Conservation (phyloP, 768 basidiomycete species). For the Epithele typhae region DNA sequence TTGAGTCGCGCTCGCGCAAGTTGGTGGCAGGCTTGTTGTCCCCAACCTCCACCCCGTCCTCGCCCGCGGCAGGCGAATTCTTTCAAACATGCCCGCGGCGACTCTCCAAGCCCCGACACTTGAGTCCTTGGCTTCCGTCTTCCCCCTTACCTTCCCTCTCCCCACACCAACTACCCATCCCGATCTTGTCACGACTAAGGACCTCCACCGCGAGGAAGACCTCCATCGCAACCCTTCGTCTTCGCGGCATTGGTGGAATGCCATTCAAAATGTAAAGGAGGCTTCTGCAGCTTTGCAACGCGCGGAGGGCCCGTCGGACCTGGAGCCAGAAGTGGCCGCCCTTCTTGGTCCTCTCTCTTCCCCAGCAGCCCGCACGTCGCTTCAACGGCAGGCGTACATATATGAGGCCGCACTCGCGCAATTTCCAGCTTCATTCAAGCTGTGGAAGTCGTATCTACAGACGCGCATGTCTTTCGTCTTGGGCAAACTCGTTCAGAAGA, state of each 20-base stretch:
- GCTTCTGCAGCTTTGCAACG: slow-evolving; percentile 53
- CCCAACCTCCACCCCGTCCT: background rate
- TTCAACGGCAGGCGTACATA: slow-evolving; percentile 86
- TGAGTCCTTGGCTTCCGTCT: slow-evolving; percentile 51
- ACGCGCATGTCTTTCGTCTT: slow-evolving; percentile 84
- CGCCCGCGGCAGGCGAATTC: background rate
- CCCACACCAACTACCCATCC: slow-evolving; percentile 80
- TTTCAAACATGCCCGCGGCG: slow-evolving; percentile 50
- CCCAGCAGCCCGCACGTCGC: slow-evolving; percentile 61
- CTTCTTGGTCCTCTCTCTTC: slow-evolving; percentile 81
- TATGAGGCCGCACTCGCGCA: slow-evolving; percentile 88
- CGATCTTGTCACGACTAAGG: slow-evolving; percentile 65
- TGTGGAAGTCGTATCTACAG: slow-evolving; percentile 91
- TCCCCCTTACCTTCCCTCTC: slow-evolving; percentile 83
- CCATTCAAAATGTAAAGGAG: slow-evolving; percentile 74
- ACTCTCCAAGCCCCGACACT: slow-evolving; percentile 45
- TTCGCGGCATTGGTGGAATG: slow-evolving; percentile 90
- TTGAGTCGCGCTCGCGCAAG: too few species aligned
- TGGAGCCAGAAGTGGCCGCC: slow-evolving; percentile 45
- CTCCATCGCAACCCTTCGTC: slow-evolving; percentile 86
- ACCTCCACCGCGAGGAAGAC: slow-evolving; percentile 91
- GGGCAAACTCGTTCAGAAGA: slow-evolving; percentile 66
- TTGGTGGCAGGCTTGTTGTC: background rate
- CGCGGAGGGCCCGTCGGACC: slow-evolving; percentile 44
- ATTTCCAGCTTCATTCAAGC: slow-evolving; percentile 88